Base-by-base conservation (phyloP, 176 grass and related monocot genomes). In the Puccinellia tenuiflora region DNA sequence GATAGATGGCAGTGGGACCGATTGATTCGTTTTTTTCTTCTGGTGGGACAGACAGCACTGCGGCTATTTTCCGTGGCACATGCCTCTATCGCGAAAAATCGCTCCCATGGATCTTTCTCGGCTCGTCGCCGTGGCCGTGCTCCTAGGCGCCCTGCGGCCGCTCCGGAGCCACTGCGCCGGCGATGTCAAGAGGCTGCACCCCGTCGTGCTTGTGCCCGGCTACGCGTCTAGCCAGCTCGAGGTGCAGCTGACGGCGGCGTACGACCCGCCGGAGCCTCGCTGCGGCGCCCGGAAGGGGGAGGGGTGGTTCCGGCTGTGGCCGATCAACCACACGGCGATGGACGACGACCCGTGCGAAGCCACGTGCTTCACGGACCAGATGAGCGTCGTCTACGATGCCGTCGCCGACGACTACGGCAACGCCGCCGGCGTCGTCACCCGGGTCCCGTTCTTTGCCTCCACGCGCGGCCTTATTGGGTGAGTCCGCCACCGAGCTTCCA, bases 261-360 rank as follows among this genome's bases (percentile, higher is more conserved):
- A 90, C 88, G 66, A 66, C 47, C 93, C 93, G 2, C 33, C 84
- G 61, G 83, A 37, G 55, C 73, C 85, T 6, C 9, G 76, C 76
- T 93, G 91, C 91, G 37, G 37, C 71, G 77, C 17, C 52, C 40
- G 21, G 48, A 73, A 20, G 35, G 82, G 47, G 63, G 59, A 83
- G 4, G 86, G 48, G 6, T 96, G 93, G 93, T 96, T 92, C 78
- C 37, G n/a, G 86, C 71, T 93, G 38, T 96, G 93, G 93, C 89
- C 91, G 13, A 64, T 79, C 57, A 88, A 91, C 72, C 80, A 76
- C 22, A 43, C 86, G 9, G 84, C 83, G 48, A 60, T 75, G 80
- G 54, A 64, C 42, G 82, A 86, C 26, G 85, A 87, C 26, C 70
- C 72, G 24, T 22, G 42, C 20, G 16, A 84, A 60, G 83, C 7